These are phyloP conservation scores for Datura wrightii DNA, from an alignment of 257 asterid genomes.

Conservation along the genomic window DNA sequence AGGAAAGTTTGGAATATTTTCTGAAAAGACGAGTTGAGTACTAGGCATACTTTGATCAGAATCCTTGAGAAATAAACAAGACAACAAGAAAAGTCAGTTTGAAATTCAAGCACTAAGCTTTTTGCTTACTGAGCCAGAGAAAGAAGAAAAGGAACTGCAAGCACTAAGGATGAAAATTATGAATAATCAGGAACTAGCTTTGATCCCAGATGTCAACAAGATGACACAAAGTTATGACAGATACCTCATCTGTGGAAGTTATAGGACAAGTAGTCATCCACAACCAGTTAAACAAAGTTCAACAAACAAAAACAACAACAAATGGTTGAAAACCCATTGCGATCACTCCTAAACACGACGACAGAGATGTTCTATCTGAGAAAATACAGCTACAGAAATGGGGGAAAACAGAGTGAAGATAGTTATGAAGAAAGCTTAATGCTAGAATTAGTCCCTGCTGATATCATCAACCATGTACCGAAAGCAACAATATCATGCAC, in stretches of 20 bases:
- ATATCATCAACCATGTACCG: slow-evolving; percentile 8
- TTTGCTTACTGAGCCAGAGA: not conserved
- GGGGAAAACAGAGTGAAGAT: not conserved
- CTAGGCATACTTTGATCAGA: not conserved
- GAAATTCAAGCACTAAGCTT: not conserved
- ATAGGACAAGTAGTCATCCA: not conserved
- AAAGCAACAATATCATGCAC: slow-evolving; percentile 13
- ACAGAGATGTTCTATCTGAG: not conserved
- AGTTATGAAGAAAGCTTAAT: not conserved
- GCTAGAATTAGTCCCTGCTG: slow-evolving; percentile 16
- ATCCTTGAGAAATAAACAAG: slow-evolving; percentile 15
- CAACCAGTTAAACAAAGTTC: not conserved
- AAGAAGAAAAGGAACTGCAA: not conserved
- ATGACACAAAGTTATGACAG: not conserved
- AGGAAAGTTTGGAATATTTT: not conserved
- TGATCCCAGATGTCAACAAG: not conserved
- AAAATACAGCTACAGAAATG: not conserved
- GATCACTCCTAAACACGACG: not conserved
- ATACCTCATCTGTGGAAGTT: not conserved
- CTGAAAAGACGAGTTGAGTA: not conserved
- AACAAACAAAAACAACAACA: not conserved
- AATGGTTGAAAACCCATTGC: not conserved
- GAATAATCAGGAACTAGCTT: not conserved
- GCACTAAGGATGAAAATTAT: not conserved
- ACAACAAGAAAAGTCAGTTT: not conserved